Percentiles rank a stretch among this genome's conserved stretches.
phyloP scores from a whole-genome alignment of 164 flowering plant genomes.

The Dillenia turbinata region DNA sequence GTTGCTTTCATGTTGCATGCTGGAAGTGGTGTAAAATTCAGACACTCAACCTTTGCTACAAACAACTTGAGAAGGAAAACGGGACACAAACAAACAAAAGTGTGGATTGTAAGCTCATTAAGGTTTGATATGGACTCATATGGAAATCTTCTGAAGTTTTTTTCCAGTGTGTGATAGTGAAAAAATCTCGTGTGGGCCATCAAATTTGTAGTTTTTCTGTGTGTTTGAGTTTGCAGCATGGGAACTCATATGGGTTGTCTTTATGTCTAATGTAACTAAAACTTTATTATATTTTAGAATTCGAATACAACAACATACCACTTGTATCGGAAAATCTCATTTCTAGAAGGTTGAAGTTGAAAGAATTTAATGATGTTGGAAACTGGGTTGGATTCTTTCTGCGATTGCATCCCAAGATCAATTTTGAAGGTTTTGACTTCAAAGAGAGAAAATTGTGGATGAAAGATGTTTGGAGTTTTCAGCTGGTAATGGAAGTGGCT shows the following conservation, averaged over 20 bases:
- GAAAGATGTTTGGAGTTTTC: neutral
- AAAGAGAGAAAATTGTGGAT: constrained; percentile 10
- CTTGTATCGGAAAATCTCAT: neutral
- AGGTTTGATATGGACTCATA: constrained; percentile 1
- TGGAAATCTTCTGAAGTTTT: neutral
- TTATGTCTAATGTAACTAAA: neutral
- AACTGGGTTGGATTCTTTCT: constrained; percentile 1
- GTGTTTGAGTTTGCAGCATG: constrained; percentile 30
- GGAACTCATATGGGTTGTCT: constrained; percentile 44
- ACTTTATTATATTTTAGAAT: too few species aligned
- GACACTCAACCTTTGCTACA: constrained; percentile 1
- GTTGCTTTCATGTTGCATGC: constrained; percentile 22
- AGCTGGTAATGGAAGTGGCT: constrained; percentile 2
- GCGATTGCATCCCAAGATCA: neutral
- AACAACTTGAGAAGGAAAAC: constrained; percentile 3
- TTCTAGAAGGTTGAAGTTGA: neutral
- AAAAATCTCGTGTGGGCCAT: neutral
- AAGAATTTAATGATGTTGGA: neutral
- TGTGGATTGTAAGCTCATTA: neutral
- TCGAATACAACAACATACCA: neutral
- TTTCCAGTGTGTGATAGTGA: constrained; percentile 19
- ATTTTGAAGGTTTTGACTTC: constrained; percentile 8
- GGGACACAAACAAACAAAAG: neutral
- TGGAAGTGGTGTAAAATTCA: constrained; percentile 14
- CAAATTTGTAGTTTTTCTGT: neutral